Percentiles rank a stretch among this genome's conserved stretches.
Conservation (phyloP, 2,329 filamentous ascomycete species). For the Trichoderma sp. region DNA sequence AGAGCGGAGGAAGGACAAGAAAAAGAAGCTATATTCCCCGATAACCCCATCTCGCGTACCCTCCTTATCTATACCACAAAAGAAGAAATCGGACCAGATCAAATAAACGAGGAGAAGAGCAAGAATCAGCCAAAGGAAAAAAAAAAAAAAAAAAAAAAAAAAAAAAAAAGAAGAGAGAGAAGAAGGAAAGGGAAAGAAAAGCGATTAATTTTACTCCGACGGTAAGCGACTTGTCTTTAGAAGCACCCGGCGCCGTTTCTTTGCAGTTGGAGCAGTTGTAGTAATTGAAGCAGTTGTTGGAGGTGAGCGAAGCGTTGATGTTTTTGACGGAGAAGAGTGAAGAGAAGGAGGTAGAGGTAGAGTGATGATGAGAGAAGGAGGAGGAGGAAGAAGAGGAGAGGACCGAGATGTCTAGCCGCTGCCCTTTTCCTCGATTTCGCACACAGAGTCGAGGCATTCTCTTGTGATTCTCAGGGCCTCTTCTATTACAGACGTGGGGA, state of each 20-base stretch:
- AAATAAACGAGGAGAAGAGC: neutral
- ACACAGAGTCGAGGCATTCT: conserved; percentile 58
- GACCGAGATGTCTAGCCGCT: conserved; percentile 21
- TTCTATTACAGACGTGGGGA: conserved; percentile 61
- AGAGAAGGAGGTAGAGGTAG: neutral
- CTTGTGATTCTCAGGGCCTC: conserved; percentile 62
- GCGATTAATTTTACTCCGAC: neutral
- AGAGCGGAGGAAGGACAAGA: neutral
- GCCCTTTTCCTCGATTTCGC: conserved; percentile 41
- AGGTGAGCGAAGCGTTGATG: neutral
- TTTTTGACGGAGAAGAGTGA: neutral
- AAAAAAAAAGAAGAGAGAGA: neutral
- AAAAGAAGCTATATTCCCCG: neutral
- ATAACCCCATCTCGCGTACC: neutral
- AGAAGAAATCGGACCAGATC: neutral
- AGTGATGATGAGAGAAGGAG: neutral
- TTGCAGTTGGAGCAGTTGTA: neutral
- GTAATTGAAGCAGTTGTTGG: neutral
- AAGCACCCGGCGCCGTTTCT: neutral
- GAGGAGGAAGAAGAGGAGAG: neutral
- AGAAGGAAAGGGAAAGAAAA: neutral
- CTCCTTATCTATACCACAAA: conserved; percentile 2
- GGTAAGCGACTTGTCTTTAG: neutral
- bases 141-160: no score
- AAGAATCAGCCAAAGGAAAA: neutral